These are phyloP conservation scores for Fusarium continuum DNA, from an alignment of 2,329 filamentous ascomycete species.

Conservation along the genomic window DNA sequence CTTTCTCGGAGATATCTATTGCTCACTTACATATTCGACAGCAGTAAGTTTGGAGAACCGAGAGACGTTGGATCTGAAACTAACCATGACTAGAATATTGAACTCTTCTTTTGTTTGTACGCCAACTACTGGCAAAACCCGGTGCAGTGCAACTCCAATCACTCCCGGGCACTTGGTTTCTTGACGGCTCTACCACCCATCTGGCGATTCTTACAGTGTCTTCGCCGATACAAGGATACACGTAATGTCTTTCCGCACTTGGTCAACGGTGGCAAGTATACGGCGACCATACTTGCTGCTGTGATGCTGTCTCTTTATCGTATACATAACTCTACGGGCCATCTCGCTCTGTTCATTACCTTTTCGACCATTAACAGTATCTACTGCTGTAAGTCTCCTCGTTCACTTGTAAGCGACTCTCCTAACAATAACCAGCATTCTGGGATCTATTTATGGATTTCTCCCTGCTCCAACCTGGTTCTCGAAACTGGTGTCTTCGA, in stretches of 20 bases:
- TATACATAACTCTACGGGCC: constrained; percentile 65
- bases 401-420: not conserved
- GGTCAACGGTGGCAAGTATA: constrained; percentile 91
- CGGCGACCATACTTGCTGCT: constrained; percentile 82
- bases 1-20: constrained; percentile 97
- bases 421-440: constrained; percentile 61
- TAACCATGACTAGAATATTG: constrained; percentile 73
- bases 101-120: constrained; percentile 95
- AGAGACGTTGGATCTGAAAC: not conserved
- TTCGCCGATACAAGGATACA: constrained; percentile 89
- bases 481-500: constrained; percentile 74
- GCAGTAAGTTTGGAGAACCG: constrained; percentile 66
- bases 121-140: constrained; percentile 79
- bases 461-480: constrained; percentile 82
- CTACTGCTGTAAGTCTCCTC: constrained; percentile 73
- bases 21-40: constrained; percentile 89
- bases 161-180: constrained; percentile 87
- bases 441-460: constrained; percentile 99
- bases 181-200: constrained; percentile 84
- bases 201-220: constrained; percentile 89
- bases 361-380: constrained; percentile 84
- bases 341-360: constrained; percentile 78
- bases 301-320: constrained; percentile 85
- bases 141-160: constrained; percentile 80
- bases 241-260: constrained; percentile 90